Conservation (phyloP, 257 asterid genomes). For the Solanum phureja region DNA sequence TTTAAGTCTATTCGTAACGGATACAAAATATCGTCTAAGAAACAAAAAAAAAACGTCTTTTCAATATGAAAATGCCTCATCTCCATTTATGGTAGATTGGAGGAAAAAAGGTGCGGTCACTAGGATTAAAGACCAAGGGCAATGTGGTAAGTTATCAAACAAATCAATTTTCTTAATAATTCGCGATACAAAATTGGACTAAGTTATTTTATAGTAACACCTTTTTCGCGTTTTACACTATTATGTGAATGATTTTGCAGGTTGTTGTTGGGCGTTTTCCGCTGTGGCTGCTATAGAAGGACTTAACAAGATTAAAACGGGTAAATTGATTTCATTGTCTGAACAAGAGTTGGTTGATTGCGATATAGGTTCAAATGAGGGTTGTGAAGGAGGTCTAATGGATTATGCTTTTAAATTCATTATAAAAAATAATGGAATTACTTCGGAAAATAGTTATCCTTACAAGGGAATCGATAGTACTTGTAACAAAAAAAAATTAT, state of each 20-base stretch:
- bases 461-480: constrained; percentile 7
- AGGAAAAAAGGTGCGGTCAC: no score
- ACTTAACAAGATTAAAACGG: background rate
- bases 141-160: no score
- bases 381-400: constrained; percentile 13
- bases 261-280: constrained; percentile 10
- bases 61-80: constrained; percentile 4
- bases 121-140: no score
- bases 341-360: constrained; percentile 18
- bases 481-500: no score
- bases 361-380: constrained; percentile 11
- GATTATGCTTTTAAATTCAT: constrained; percentile 18
- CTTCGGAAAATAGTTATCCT: constrained; percentile 24
- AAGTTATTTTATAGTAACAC: no score
- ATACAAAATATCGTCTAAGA: background rate
- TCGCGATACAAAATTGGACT: no score
- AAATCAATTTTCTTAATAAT: no score
- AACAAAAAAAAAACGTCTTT: background rate
- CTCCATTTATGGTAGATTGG: no score
- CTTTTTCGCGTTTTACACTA: no score
- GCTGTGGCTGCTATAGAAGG: constrained; percentile 35
- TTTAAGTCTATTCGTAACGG: constrained; percentile 14
- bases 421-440: constrained; percentile 18
- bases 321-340: constrained; percentile 22
- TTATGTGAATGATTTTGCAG: background rate